These are phyloP conservation scores for Solanum hybrid DNA, from an alignment of 305 asterid species.

Conservation along the genomic window DNA sequence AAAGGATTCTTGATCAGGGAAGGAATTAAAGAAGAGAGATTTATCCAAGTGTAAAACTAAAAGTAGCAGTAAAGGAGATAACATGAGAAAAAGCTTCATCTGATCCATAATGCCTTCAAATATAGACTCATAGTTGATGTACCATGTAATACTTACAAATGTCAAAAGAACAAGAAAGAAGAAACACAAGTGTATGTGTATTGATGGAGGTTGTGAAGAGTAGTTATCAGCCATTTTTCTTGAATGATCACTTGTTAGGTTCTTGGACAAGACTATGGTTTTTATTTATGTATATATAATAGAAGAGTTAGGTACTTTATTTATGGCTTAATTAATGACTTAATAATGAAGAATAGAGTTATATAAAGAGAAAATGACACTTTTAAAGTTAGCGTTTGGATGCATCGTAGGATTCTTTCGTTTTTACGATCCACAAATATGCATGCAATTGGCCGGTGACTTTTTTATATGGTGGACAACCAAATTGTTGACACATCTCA, in stretches of 20 bases:
- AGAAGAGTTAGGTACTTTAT: not conserved
- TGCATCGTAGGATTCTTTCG: slow-evolving; percentile 19
- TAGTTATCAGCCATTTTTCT: slow-evolving; percentile 33
- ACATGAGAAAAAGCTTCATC: slow-evolving; percentile 44
- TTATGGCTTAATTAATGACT: not conserved
- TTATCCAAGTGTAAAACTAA: slow-evolving; percentile 46
- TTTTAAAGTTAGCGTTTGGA: slow-evolving; percentile 6
- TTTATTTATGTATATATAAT: not conserved
- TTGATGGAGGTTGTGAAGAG: slow-evolving; percentile 27
- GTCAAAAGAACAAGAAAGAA: slow-evolving; percentile 43
- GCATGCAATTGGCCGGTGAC: slow-evolving; percentile 39
- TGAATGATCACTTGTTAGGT: not conserved
- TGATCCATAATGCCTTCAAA: slow-evolving; percentile 61
- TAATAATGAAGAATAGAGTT: not conserved
- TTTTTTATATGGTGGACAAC: slow-evolving; percentile 2
- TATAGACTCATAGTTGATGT: slow-evolving; percentile 49
- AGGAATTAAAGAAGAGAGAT: slow-evolving; percentile 25
- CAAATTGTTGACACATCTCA: slow-evolving; percentile 35
- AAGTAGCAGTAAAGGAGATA: slow-evolving; percentile 64
- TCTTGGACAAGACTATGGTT: not conserved
- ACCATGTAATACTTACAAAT: slow-evolving; percentile 69
- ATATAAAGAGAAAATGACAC: not conserved
- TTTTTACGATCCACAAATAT: not conserved
- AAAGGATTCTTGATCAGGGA: slow-evolving; percentile 45
- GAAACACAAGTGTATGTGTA: slow-evolving; percentile 50